A percentile compares a stretch with the other conserved stretches of the same genome.
These are phyloP conservation scores for Boletus mariae DNA, from an alignment of 1,284 basidiomycete species.

Conservation along the genomic window DNA sequence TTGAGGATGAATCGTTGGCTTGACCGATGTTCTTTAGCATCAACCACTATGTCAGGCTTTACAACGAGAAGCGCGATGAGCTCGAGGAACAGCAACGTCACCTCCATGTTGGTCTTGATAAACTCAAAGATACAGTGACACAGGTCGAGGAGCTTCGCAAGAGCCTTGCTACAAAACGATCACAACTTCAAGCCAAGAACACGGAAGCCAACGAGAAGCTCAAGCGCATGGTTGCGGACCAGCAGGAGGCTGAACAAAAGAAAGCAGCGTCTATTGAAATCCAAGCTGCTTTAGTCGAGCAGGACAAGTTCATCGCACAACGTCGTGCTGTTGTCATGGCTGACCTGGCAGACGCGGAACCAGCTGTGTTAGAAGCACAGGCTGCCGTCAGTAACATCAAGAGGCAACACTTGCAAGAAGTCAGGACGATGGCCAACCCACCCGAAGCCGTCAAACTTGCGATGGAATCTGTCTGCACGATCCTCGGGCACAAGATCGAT, in stretches of 20 bases:
- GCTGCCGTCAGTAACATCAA: conserved; percentile 97
- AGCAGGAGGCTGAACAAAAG: conserved; percentile 98
- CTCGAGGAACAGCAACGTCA: conserved; percentile 99
- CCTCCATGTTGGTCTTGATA: conserved; percentile 97
- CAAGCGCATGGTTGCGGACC: conserved; percentile 96
- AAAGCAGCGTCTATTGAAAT: conserved; percentile 96
- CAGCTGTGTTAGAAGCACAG: conserved; percentile 93
- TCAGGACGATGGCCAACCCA: conserved; percentile 97
- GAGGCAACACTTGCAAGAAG: conserved; percentile 95
- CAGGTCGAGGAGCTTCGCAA: conserved; percentile 96
- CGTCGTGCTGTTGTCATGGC: conserved; percentile 88
- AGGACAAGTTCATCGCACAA: conserved; percentile 88
- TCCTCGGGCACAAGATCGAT: conserved; percentile 97
- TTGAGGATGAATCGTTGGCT: conserved; percentile 1
- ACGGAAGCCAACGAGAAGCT: conserved; percentile 96
- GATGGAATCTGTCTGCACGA: conserved; percentile 98
- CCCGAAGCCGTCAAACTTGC: conserved; percentile 97
- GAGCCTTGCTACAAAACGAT: conserved; percentile 91
- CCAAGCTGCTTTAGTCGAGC: conserved; percentile 87
- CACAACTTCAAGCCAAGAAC: conserved; percentile 91
- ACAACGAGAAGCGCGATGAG: conserved; percentile 97
- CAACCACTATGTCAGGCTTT: conserved; percentile 95
- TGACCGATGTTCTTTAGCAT: conserved; percentile 54
- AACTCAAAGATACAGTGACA: conserved; percentile 91
- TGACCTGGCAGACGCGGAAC: conserved; percentile 97